Conservation (phyloP, 1,139 yeast species). For the Pichia sp. region DNA sequence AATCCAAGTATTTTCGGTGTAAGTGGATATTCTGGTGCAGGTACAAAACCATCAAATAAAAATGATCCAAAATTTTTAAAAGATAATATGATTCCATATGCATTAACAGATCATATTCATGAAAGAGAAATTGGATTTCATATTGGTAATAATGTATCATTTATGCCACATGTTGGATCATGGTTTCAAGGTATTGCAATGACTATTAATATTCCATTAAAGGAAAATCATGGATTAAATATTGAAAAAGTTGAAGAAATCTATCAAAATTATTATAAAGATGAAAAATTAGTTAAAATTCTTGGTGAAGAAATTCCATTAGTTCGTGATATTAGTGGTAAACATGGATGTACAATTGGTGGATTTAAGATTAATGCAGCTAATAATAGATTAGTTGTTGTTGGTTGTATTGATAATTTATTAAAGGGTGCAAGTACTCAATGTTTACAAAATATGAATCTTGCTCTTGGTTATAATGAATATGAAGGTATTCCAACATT, state of each 20-base stretch:
- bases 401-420: slow-evolving; percentile 91
- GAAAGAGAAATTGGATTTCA: slow-evolving; percentile 86
- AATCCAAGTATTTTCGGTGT: slow-evolving; percentile 88
- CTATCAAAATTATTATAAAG: slow-evolving; percentile 83
- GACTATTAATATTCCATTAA: slow-evolving; percentile 86
- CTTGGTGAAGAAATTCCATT: slow-evolving; percentile 90
- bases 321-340: slow-evolving; percentile 85
- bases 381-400: slow-evolving; percentile 86
- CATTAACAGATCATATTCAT: slow-evolving; percentile 93
- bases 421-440: slow-evolving; percentile 99
- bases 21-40: slow-evolving; percentile 98
- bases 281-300: slow-evolving; percentile 78
- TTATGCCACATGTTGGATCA: slow-evolving; percentile 95
- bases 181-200: slow-evolving; percentile 99
- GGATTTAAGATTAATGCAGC: slow-evolving; percentile 90
- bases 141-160: slow-evolving; percentile 74
- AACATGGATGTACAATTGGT: slow-evolving; percentile 91
- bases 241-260: slow-evolving; percentile 78
- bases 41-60: slow-evolving; percentile 96
- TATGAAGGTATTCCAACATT: slow-evolving; percentile 81
- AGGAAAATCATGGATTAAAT: slow-evolving; percentile 49
- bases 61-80: slow-evolving; percentile 70
- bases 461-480: slow-evolving; percentile 85
- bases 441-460: slow-evolving; percentile 90
- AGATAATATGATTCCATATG: slow-evolving; percentile 89